phyloP scores from a whole-genome alignment of 192 early-diverging fungal species.

The Pilobolus umbonatus region DNA sequence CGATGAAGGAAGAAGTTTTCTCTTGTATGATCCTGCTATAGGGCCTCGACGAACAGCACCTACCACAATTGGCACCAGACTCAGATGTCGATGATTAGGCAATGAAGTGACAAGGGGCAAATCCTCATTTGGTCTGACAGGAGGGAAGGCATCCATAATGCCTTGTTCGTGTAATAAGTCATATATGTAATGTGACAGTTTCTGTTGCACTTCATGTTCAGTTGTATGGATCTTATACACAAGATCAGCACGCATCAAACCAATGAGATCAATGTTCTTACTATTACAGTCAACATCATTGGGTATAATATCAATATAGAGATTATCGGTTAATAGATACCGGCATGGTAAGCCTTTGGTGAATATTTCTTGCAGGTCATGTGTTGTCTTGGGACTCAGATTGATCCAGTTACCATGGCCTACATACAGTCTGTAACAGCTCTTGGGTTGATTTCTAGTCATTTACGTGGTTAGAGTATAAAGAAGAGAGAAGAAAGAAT shows the following conservation, averaged over 20 bases:
- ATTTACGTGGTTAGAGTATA: no score
- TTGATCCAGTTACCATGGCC: conserved; percentile 29
- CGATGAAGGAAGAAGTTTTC: background rate
- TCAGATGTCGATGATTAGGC: conserved; percentile 18
- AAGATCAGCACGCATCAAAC: conserved; percentile 22
- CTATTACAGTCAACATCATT: conserved; percentile 26
- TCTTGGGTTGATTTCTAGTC: no score
- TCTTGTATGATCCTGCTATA: background rate
- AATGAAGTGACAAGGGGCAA: conserved; percentile 8
- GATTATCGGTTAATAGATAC: conserved; percentile 52
- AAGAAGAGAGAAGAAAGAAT: no score
- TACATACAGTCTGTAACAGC: conserved; percentile 24
- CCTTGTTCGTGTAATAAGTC: conserved; percentile 36
- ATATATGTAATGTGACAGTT: conserved; percentile 16
- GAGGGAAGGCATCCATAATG: conserved; percentile 41
- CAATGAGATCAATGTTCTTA: conserved; percentile 23
- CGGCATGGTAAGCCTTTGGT: conserved; percentile 42
- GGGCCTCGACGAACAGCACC: background rate
- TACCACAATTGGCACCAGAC: conserved; percentile 13
- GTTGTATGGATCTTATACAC: background rate
- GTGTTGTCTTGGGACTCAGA: conserved; percentile 37
- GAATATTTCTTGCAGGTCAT: conserved; percentile 42
- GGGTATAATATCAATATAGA: conserved; percentile 57
- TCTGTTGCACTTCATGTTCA: background rate
- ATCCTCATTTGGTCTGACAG: background rate